Evolutionary conservation across 2,329 filamentous ascomycete species (phyloP).

Genomic region (Cadophora gregata): DNA sequence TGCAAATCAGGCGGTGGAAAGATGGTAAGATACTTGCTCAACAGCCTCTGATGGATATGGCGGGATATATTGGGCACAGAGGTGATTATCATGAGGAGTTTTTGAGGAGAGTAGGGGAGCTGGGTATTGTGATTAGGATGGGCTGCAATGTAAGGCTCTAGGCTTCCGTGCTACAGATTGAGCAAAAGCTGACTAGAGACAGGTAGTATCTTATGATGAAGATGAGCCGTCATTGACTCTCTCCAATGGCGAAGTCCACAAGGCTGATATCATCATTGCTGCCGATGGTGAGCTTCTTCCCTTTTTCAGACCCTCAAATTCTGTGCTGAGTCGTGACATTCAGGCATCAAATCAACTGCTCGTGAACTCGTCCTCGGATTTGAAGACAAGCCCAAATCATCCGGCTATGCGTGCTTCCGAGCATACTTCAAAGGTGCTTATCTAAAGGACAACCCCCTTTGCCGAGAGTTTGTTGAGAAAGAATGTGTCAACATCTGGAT

Average conservation of each 20-base stretch:
- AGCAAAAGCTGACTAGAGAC: constrained; percentile 8
- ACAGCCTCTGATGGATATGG: constrained; percentile 58
- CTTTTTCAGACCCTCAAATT: not conserved
- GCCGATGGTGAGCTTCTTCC: constrained; percentile 48
- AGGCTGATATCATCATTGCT: constrained; percentile 56
- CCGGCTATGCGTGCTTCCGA: constrained; percentile 59
- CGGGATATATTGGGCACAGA: constrained; percentile 53
- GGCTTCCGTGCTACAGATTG: not conserved
- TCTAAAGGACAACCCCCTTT: constrained; percentile 46
- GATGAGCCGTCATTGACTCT: constrained; percentile 45
- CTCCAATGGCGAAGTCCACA: constrained; percentile 46
- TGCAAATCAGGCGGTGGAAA: constrained; percentile 55
- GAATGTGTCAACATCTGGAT: constrained; percentile 55
- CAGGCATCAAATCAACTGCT: constrained; percentile 56
- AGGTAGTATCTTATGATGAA: constrained; percentile 49
- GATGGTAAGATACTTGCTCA: constrained; percentile 54
- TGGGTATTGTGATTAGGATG: constrained; percentile 50
- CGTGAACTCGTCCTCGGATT: constrained; percentile 58
- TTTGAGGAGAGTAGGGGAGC: constrained; percentile 47
- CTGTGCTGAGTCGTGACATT: not conserved
- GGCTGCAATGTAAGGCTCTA: constrained; percentile 42
- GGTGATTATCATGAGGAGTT: constrained; percentile 53
- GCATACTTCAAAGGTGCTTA: constrained; percentile 51
- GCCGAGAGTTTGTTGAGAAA: constrained; percentile 50
- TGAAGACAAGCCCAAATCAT: constrained; percentile 57